Conservation (phyloP, 768 basidiomycete genomes). For the Lentinula sp. region DNA sequence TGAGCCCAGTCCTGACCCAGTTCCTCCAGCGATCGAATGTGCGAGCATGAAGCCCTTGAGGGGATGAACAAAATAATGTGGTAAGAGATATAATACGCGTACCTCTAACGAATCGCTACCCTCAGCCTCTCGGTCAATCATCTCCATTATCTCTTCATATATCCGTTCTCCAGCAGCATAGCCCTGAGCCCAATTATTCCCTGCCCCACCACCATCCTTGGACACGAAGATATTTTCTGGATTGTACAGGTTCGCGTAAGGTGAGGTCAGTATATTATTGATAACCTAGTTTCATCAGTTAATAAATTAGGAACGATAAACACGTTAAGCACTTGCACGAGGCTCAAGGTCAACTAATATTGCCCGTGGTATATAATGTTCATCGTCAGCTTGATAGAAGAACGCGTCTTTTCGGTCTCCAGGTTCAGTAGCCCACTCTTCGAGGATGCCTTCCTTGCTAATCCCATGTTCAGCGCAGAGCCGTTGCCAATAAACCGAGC, state of each 20-base stretch:
- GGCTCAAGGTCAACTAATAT: conserved; percentile 97
- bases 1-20: conserved; percentile 97
- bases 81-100: conserved; percentile 10
- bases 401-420: conserved; percentile 98
- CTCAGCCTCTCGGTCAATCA: conserved; percentile 97
- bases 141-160: conserved; percentile 97
- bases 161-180: conserved; percentile 85
- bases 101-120: conserved; percentile 97
- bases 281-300: conserved; percentile 62
- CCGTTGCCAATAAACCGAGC: conserved; percentile 96
- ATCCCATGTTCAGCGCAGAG: conserved; percentile 98
- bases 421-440: conserved; percentile 94
- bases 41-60: conserved; percentile 94
- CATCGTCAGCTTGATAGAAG: conserved; percentile 99
- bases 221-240: conserved; percentile 97
- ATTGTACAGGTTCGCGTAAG: conserved; percentile 90
- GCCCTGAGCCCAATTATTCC: conserved; percentile 98
- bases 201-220: conserved; percentile 97
- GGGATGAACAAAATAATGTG: neutral
- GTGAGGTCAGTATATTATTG: conserved; percentile 85
- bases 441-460: conserved; percentile 89
- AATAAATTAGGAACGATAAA: neutral
- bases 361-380: conserved; percentile 96
- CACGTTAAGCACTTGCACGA: conserved; percentile 49
- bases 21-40: conserved; percentile 98